These are phyloP conservation scores for Oryza rufipogon DNA, from an alignment of 176 grass and related monocot species.

Conservation along the genomic window DNA sequence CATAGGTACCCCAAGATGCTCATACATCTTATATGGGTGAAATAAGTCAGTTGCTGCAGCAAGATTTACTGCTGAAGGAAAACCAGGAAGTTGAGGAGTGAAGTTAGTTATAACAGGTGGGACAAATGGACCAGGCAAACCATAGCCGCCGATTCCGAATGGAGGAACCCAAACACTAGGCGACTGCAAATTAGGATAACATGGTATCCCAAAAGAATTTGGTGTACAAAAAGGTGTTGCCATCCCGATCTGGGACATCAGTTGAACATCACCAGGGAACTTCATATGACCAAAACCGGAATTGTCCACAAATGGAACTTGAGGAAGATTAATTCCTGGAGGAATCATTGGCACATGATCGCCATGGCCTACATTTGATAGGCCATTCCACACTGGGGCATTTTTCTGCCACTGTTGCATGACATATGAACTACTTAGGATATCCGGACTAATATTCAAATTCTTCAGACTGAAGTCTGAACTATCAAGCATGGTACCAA, in stretches of 20 bases:
- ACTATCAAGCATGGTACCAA: constrained; percentile 37
- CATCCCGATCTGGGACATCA: constrained; percentile 53
- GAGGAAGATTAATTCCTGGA: constrained; percentile 51
- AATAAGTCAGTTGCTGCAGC: constrained; percentile 52
- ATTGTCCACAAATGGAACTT: constrained; percentile 41
- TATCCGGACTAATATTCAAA: constrained; percentile 45
- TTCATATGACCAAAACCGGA: constrained; percentile 58
- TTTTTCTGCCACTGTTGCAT: constrained; percentile 42
- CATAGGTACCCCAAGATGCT: constrained; percentile 59
- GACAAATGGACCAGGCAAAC: constrained; percentile 57
- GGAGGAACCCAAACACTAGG: constrained; percentile 48
- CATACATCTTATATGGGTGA: constrained; percentile 69
- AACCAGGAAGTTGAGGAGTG: constrained; percentile 37
- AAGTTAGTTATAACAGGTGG: constrained; percentile 40
- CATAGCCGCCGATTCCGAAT: constrained; percentile 52
- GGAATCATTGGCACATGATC: constrained; percentile 44
- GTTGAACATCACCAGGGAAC: constrained; percentile 50
- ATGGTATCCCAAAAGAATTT: constrained; percentile 54
- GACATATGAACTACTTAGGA: constrained; percentile 31
- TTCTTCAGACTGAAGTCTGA: constrained; percentile 53
- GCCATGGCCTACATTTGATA: not conserved
- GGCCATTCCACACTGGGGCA: constrained; percentile 39
- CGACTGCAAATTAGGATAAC: constrained; percentile 61
- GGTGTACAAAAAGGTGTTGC: constrained; percentile 59
- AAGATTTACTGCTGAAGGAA: constrained; percentile 48